These are phyloP conservation scores for Cladosporium velox DNA, from an alignment of 2,329 filamentous ascomycete genomes.

Conservation along the genomic window DNA sequence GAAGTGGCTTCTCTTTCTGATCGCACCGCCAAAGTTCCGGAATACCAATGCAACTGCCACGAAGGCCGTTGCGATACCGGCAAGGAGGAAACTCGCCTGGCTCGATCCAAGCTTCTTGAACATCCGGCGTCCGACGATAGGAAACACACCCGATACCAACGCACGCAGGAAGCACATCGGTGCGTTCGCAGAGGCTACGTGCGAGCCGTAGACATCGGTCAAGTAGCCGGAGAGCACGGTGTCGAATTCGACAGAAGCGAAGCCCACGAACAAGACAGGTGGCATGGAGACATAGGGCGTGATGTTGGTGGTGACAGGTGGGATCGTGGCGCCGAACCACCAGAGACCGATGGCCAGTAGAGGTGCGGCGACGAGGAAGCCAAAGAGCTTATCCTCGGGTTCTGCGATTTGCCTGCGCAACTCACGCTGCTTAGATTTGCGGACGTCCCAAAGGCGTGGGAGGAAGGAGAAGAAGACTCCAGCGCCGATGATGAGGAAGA, in stretches of 20 bases:
- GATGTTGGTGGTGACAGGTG: slow-evolving; percentile 41
- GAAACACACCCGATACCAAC: slow-evolving; percentile 43
- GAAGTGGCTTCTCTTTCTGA: slow-evolving; percentile 1
- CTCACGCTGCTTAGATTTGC: slow-evolving; percentile 34
- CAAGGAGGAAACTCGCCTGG: slow-evolving; percentile 44
- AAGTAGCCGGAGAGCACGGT: slow-evolving; percentile 47
- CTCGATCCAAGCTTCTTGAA: slow-evolving; percentile 44
- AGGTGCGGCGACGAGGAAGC: slow-evolving; percentile 50
- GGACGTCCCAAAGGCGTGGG: slow-evolving; percentile 46
- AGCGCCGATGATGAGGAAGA: slow-evolving; percentile 64
- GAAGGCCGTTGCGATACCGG: slow-evolving; percentile 45
- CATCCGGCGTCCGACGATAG: slow-evolving; percentile 46
- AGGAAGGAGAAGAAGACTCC: slow-evolving; percentile 47
- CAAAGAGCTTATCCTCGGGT: slow-evolving; percentile 52
- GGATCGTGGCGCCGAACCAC: slow-evolving; percentile 52
- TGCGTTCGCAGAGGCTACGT: slow-evolving; percentile 49
- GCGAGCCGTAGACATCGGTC: slow-evolving; percentile 48
- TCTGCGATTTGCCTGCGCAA: slow-evolving; percentile 27
- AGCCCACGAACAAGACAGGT: slow-evolving; percentile 47
- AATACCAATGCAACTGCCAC: background rate
- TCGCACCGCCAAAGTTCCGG: background rate
- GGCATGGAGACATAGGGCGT: slow-evolving; percentile 24
- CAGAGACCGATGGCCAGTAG: slow-evolving; percentile 48
- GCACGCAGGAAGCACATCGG: slow-evolving; percentile 45
- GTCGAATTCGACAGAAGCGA: slow-evolving; percentile 51